Evolutionary conservation across 768 basidiomycete genomes (phyloP).

Genomic region (Pluteus cervinus): DNA sequence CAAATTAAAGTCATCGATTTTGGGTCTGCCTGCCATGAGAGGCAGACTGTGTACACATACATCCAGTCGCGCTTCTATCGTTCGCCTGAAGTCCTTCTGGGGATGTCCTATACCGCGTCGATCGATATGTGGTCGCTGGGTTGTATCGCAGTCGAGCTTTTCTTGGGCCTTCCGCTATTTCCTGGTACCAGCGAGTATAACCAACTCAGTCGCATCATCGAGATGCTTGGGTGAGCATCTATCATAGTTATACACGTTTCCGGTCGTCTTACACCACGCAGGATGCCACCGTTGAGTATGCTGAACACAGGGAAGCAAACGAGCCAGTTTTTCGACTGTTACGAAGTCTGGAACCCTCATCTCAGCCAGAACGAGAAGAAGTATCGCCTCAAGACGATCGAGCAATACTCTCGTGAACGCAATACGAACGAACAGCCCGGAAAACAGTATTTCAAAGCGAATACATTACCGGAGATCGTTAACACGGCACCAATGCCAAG

Average conservation of each 20-base stretch:
- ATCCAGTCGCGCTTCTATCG: constrained; percentile 99
- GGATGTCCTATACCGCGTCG: constrained; percentile 87
- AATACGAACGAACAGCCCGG: constrained; percentile 95
- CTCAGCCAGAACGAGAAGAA: constrained; percentile 73
- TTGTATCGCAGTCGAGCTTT: constrained; percentile 97
- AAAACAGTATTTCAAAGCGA: constrained; percentile 98
- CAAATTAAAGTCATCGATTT: constrained; percentile 99
- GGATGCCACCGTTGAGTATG: constrained; percentile 88
- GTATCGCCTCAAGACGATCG: constrained; percentile 82
- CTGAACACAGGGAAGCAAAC: constrained; percentile 96
- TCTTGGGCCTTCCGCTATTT: constrained; percentile 92
- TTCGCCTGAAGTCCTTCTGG: constrained; percentile 93
- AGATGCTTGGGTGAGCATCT: constrained; percentile 88
- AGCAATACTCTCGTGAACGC: constrained; percentile 95
- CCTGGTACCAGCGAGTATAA: constrained; percentile 99
- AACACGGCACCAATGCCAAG: constrained; percentile 91
- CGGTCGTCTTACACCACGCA: constrained; percentile 22
- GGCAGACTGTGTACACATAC: constrained; percentile 99
- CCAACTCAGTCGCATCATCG: constrained; percentile 92
- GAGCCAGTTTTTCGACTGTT: constrained; percentile 85
- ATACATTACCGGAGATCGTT: constrained; percentile 89
- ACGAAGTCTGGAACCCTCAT: constrained; percentile 56
- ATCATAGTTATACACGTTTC: constrained; percentile 3
- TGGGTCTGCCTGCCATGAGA: constrained; percentile 97
- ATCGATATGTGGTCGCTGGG: constrained; percentile 99